Conservation (phyloP, 164 flowering plant species). For the Houttuynia cordata region DNA sequence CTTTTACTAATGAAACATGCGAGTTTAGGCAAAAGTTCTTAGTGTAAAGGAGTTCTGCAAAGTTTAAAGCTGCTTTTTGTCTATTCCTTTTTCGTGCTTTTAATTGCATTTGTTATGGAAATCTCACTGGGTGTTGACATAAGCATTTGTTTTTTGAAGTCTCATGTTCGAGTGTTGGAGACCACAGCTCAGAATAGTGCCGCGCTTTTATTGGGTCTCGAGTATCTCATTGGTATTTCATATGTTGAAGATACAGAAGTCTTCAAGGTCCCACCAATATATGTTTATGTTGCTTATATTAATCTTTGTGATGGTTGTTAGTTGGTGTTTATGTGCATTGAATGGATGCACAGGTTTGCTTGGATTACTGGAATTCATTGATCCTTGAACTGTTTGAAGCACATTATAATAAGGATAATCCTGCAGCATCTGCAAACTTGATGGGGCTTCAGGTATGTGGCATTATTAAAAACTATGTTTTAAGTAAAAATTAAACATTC, state of each 20-base stretch:
- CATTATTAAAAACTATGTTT: no score
- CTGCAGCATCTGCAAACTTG: conserved; percentile 54
- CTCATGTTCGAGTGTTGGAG: conserved; percentile 80
- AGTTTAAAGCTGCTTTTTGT: no score
- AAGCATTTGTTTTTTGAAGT: conserved; percentile 29
- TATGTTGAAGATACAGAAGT: conserved; percentile 98
- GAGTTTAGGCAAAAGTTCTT: no score
- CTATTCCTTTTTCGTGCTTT: no score
- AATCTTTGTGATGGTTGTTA: neutral
- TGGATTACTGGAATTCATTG: conserved; percentile 94
- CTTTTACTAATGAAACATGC: no score
- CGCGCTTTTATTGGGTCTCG: conserved; percentile 73
- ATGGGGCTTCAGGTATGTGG: conserved; percentile 78
- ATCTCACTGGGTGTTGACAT: neutral
- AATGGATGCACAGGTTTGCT: conserved; percentile 55
- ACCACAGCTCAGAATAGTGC: conserved; percentile 51
- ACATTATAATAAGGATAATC: conserved; percentile 61
- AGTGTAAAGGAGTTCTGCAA: no score
- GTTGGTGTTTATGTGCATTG: neutral
- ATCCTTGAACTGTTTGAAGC: conserved; percentile 84
- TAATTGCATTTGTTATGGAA: neutral
- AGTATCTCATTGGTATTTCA: conserved; percentile 81
- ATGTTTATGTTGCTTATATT: neutral
- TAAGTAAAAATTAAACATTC: no score
- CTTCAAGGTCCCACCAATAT: conserved; percentile 54